A percentile compares a stretch with the other conserved stretches of the same genome.
These are phyloP conservation scores for Phialophora expanda DNA, from an alignment of 2,329 filamentous ascomycete genomes.

Conservation along the genomic window DNA sequence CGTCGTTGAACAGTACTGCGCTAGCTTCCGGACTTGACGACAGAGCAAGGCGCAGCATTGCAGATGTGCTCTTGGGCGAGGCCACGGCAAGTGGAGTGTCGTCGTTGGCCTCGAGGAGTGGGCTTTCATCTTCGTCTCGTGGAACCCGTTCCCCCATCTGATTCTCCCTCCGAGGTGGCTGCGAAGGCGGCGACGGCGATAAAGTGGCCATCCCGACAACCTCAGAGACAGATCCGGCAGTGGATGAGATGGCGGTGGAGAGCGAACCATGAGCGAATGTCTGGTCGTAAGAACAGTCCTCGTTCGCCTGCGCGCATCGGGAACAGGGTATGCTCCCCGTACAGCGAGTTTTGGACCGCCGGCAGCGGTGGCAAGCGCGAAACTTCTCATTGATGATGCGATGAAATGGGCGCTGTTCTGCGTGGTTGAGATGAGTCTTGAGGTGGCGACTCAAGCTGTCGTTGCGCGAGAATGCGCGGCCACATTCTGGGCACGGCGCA, in stretches of 20 bases:
- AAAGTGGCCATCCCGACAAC: neutral
- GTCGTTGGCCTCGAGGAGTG: conserved; percentile 7
- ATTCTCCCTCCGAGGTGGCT: conserved; percentile 4
- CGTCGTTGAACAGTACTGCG: conserved; percentile 21
- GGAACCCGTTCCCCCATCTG: neutral
- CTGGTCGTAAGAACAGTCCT: conserved; percentile 32
- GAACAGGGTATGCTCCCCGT: conserved; percentile 32
- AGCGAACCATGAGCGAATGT: conserved; percentile 3
- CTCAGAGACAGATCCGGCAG: conserved; percentile 11
- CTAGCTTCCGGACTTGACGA: conserved; percentile 17
- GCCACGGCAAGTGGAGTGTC: conserved; percentile 10
- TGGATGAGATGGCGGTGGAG: conserved; percentile 12
- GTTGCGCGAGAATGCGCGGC: conserved; percentile 32
- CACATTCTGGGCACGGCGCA: conserved; percentile 34
- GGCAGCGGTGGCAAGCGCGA: conserved; percentile 33
- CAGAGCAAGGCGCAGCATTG: conserved; percentile 27
- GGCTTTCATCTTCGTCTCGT: neutral
- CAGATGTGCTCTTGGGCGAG: conserved; percentile 24
- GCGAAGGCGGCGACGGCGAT: conserved; percentile 6
- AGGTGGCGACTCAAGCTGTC: conserved; percentile 35
- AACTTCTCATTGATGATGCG: conserved; percentile 37
- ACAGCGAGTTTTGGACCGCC: conserved; percentile 33
- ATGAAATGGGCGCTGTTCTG: conserved; percentile 32
- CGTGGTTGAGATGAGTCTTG: conserved; percentile 29
- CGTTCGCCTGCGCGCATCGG: conserved; percentile 29